Evolutionary conservation across 2,329 filamentous ascomycete species (phyloP), one percentile per base, ranked within the genome.

Genomic region (Dactylellina sp.): DNA sequence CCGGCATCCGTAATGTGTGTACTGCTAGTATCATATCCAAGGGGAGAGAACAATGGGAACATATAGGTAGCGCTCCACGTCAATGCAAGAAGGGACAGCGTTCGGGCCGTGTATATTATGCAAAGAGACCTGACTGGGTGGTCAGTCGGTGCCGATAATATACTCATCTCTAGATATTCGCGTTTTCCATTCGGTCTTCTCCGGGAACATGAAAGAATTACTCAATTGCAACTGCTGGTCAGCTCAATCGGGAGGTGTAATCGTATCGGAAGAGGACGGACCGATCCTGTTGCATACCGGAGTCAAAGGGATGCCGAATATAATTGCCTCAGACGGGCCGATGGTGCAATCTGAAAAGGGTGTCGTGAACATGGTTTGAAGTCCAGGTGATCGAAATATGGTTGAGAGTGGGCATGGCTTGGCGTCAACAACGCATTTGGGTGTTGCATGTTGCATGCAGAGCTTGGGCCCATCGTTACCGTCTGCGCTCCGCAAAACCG

Each of bases 11-110:
- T 64, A 66, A 78, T 79, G 77, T 82, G 37, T 35, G 74, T 5
- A 86, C 89, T 5, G 91, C 94, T n/a, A 22, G 91, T 93, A 81
- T 96, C 91, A 80, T 95, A 96, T 22, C 84, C 85, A 66, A 81
- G 81, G 76, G 86, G 71, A 16, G 71, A 75, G 53, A 70, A 75
- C n/a, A 35, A 87, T 14, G 86, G 86, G 68, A 84, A 87, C 50
- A 86, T 80, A 57, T 82, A 79, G 59, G 81, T 81, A 39, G 84
- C 83, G 35, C 82, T 82, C 59, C 85, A 79, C 25, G 88, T 88
- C 62, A 93, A 80, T 49, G 85, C 77, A n/a, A 93, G 80, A 5
- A 95, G 82, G 7, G 91, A 79, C 4, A 81, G 56, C 79, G 94
- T 95, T 90, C 90, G 93, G 11, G 82, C 79, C 2, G 83, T 62